Percentiles rank a stretch among this genome's conserved stretches.
These are phyloP conservation scores for Sugiyamaella chiloensis DNA, from an alignment of 805 yeast species.

Conservation along the genomic window DNA sequence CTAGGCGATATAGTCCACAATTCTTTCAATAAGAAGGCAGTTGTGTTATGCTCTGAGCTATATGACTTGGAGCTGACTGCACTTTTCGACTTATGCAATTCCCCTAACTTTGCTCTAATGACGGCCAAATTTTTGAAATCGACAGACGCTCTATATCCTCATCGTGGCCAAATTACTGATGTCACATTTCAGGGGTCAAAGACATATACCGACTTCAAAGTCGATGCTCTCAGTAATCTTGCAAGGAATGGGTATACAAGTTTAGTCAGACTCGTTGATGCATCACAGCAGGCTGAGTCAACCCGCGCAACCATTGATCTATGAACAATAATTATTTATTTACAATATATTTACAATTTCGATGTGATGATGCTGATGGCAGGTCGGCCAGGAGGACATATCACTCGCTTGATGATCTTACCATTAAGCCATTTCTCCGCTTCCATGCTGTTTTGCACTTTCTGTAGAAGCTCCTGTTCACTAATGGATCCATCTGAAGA, in stretches of 20 bases:
- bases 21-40: background rate
- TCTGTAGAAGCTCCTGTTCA: conserved; percentile 38
- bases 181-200: background rate
- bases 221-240: conserved; percentile 2
- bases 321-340: background rate
- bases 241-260: conserved; percentile 11
- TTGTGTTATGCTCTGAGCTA: background rate
- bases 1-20: background rate
- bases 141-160: conserved; percentile 1
- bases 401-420: conserved; percentile 49
- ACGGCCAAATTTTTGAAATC: background rate
- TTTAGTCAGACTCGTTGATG: background rate
- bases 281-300: background rate
- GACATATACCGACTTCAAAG: conserved; percentile 13
- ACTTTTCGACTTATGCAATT: background rate
- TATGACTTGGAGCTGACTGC: background rate
- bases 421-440: conserved; percentile 44
- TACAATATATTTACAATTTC: conserved; percentile 2
- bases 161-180: conserved; percentile 2
- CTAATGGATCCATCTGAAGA: conserved; percentile 17
- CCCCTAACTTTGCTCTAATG: conserved; percentile 1
- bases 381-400: conserved; percentile 35
- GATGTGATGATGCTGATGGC: conserved; percentile 22
- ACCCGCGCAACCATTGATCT: background rate
- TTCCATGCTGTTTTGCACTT: conserved; percentile 34